Conservation (phyloP, 2,329 filamentous ascomycete genomes). For the Stemphylium beticola region DNA sequence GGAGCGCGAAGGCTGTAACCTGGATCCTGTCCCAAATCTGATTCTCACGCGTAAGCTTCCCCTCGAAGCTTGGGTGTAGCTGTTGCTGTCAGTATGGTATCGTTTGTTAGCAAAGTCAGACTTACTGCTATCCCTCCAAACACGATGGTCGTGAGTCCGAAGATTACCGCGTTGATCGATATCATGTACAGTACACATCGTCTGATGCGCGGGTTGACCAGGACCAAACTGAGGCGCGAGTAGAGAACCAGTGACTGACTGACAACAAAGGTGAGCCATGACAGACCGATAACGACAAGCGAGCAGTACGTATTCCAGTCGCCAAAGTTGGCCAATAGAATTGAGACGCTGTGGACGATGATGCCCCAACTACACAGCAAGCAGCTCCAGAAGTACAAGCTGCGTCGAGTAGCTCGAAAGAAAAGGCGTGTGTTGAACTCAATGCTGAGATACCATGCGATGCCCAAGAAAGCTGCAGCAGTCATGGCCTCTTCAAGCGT, state of each 20-base stretch:
- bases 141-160: slow-evolving; percentile 60
- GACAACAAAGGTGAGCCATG: slow-evolving; percentile 64
- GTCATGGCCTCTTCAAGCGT: slow-evolving; percentile 10
- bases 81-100: slow-evolving; percentile 14
- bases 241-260: slow-evolving; percentile 66
- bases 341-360: slow-evolving; percentile 48
- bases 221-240: slow-evolving; percentile 65
- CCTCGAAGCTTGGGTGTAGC: slow-evolving; percentile 21
- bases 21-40: slow-evolving; percentile 49
- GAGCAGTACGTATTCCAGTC: slow-evolving; percentile 49
- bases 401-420: slow-evolving; percentile 45
- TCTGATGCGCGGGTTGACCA: slow-evolving; percentile 40
- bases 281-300: slow-evolving; percentile 56
- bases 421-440: slow-evolving; percentile 53
- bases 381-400: slow-evolving; percentile 57
- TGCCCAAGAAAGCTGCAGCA: slow-evolving; percentile 21
- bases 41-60: slow-evolving; percentile 14
- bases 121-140: slow-evolving; percentile 58
- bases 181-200: slow-evolving; percentile 62
- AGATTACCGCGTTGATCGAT: slow-evolving; percentile 57
- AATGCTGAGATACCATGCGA: slow-evolving; percentile 45
- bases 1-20: slow-evolving; percentile 49
- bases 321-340: slow-evolving; percentile 52
- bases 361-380: slow-evolving; percentile 38
- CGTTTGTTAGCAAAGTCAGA: neutral